Base-by-base conservation (phyloP, 176 grass and related monocot species). In the Triticum dicoccoides region DNA sequence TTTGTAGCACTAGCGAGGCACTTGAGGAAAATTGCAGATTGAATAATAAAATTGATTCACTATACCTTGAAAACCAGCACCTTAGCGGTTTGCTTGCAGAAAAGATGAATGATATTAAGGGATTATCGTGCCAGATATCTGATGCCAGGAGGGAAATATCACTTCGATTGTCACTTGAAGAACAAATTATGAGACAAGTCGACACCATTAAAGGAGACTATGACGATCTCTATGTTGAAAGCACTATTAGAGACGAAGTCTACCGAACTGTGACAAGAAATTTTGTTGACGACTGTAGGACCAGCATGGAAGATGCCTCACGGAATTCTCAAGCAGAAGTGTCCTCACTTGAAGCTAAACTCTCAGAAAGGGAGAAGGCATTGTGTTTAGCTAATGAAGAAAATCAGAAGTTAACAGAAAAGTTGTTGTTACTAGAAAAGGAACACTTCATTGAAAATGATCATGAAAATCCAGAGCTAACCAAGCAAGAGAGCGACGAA, bases 231-330 rank as follows among this genome's bases (percentile, higher is more conserved):
- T 68, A 86, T 67, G 65, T 89, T 32, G 92, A 99, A 91, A 86
- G 33, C 67, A 91, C 82, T 61, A 86, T 99, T 68, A 94, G 90
- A 91, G 89, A 96, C 90, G 94, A 94, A 82, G 42, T 92, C 52
- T 88, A 88, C 73, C 79, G 74, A 87, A 87, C 73, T 89, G 80
- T 99, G 80, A 89, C 78, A 78, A 84, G 68, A 79, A 87, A 88
- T 18, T 51, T 94, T 58, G 44, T 94, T 84, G 82, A 85, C 77
- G 79, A 88, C 69, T 89, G 70, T 68, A 83, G 69, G 32, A 82
- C 77, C 42, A 74, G 52, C 58, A 83, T 93, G 89, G 69, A 91
- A 63, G 79, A 89, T 68, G 73, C 73, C 58, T 20, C 75, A 15
- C 75, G 56, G 52, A 90, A 49, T 80, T 95, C 75, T 85, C 73